Base-by-base conservation (phyloP, 1,284 basidiomycete genomes). In the Ustanciosporium gigantosporum region DNA sequence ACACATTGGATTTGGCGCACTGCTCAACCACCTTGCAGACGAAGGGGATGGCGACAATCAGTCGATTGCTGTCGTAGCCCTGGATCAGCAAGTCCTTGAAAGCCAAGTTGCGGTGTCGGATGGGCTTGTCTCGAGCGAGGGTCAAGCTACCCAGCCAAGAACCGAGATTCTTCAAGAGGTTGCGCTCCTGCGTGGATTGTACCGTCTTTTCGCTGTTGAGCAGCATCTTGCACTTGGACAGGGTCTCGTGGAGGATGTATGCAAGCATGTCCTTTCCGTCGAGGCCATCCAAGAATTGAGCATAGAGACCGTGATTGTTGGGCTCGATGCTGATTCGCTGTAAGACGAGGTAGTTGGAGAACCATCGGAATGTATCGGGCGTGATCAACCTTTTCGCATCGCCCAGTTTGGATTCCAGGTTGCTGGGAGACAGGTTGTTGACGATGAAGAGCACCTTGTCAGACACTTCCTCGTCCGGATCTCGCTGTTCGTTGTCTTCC, bases 391-490 rank as follows among this genome's bases (percentile, higher is more conserved):
- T 48, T 29, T 65, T 53, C 4, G 69, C 69, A 14, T 70, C 66
- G 24, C 52, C 49, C 19, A 76, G 58, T 84, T 29, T 92, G 24
- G 83, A 76, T 31, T 93, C 91, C 65, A 96, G 91, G 78, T 98
- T 98, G 79, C 83, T 90, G 3, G 91, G 89, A 1, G 94, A 91
- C 42, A 99, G 84, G 71, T 99, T 97, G 82, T 98, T 99, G 80
- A 99, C 87, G 70, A 96, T 91, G 83, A 99, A 99, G 39, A 98
- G 82, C 66, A 99, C 91, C 72, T 87, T 88, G 83, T 99, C 95
- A 19, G 91, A 90, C 19, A 88, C 81, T 62, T 90, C 89, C 76
- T 96, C 91, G 16, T 88, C 85, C 3, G 94, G 95, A 43, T 82
- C 80, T 40, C 42, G 44, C 52, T 72, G 72, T 11, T 64, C 62